These are phyloP conservation scores for Panaeolus papilionaceus DNA, from an alignment of 768 basidiomycete species.

Conservation along the genomic window DNA sequence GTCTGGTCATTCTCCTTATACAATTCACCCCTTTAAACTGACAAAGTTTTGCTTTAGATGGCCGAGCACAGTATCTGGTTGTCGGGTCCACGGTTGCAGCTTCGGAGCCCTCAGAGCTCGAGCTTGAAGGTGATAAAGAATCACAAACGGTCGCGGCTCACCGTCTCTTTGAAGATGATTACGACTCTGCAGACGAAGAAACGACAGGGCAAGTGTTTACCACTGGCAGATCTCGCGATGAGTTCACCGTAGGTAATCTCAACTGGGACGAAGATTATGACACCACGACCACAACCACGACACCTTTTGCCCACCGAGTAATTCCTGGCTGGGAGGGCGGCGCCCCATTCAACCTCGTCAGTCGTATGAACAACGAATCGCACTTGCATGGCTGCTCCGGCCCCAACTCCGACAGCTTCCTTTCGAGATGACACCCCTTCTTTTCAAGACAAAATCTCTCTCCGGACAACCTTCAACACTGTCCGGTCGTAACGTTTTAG, in stretches of 20 bases:
- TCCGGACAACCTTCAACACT: conserved; percentile 1
- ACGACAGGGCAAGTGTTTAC: conserved; percentile 12
- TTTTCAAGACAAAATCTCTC: conserved; percentile 37
- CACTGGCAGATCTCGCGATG: conserved; percentile 26
- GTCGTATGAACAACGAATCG: not conserved
- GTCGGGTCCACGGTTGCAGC: conserved; percentile 64
- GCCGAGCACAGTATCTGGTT: conserved; percentile 69
- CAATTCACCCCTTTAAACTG: conserved; percentile 11
- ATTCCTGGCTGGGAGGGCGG: conserved; percentile 6
- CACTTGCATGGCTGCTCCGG: not conserved
- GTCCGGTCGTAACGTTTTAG: not conserved
- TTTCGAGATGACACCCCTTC: conserved; percentile 44
- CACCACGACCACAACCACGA: conserved; percentile 4
- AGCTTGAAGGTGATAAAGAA: conserved; percentile 45
- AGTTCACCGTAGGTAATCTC: conserved; percentile 35
- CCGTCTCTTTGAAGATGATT: conserved; percentile 33
- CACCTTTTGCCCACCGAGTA: conserved; percentile 14
- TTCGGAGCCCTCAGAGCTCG: conserved; percentile 46
- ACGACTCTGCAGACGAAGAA: conserved; percentile 28
- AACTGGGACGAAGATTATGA: conserved; percentile 42
- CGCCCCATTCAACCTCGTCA: conserved; percentile 10
- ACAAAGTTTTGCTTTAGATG: conserved; percentile 49
- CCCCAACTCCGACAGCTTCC: conserved; percentile 10
- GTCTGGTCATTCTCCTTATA: conserved; percentile 40
- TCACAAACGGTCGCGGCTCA: conserved; percentile 22